A percentile compares a stretch with the other conserved stretches of the same genome.
Conservation (phyloP, 2,329 filamentous ascomycete genomes). For the Tolypocladium sp. region DNA sequence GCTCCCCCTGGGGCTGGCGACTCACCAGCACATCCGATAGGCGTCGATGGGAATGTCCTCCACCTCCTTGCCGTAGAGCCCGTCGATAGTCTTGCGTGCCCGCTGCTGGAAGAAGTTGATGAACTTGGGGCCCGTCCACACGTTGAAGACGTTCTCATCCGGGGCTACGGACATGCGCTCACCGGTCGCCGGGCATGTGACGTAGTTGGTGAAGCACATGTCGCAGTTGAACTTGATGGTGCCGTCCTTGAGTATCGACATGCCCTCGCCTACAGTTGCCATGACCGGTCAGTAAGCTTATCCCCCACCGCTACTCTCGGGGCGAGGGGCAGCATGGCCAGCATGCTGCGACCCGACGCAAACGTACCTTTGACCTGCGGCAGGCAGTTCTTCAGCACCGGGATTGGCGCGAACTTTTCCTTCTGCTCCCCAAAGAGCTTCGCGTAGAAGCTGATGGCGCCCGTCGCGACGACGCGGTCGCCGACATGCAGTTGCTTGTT, state of each 20-base stretch:
- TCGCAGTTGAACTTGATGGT: conserved; percentile 55
- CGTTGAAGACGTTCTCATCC: conserved; percentile 29
- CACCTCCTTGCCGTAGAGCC: conserved; percentile 31
- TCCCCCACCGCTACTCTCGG: neutral
- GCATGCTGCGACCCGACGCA: neutral
- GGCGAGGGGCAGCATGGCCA: neutral
- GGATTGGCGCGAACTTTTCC: conserved; percentile 36
- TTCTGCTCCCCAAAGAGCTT: conserved; percentile 33
- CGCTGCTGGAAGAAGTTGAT: conserved; percentile 34
- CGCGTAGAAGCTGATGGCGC: conserved; percentile 34
- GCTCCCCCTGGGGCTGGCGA: neutral
- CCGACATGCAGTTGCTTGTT: conserved; percentile 42
- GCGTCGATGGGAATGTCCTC: conserved; percentile 28
- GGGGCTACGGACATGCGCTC: conserved; percentile 44
- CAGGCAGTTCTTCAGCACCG: conserved; percentile 41
- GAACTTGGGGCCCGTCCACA: conserved; percentile 28
- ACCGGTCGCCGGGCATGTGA: conserved; percentile 34
- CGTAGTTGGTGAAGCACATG: conserved; percentile 46
- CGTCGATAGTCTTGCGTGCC: conserved; percentile 26
- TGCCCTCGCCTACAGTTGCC: conserved; percentile 24
- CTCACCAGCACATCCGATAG: conserved; percentile 38
- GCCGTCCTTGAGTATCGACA: conserved; percentile 35
- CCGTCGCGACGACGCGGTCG: conserved; percentile 46
- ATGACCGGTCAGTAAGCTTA: conserved; percentile 2
- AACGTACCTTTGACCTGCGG: conserved; percentile 30